Base-by-base conservation (phyloP, 768 basidiomycete species). In the Thelephora ganbajun region DNA sequence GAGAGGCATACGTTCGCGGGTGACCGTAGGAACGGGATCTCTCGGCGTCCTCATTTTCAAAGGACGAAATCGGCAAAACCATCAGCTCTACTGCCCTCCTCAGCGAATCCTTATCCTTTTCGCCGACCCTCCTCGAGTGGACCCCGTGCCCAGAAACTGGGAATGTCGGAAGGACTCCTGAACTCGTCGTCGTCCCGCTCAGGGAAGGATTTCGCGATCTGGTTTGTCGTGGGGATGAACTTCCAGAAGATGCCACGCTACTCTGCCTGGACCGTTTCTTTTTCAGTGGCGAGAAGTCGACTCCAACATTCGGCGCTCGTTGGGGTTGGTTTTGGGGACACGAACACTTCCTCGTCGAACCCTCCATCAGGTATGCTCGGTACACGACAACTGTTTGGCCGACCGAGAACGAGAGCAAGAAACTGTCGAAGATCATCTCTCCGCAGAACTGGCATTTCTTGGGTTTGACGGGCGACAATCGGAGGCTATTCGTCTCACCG, bases 91-190 rank as follows among this genome's bases (percentile, higher is more conserved):
- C 39, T 41, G 39, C 39, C 39, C 39, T 16, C 39, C 14, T 41
- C 22, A 41, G 14, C 14, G 39, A 41, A 41, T 41, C 39, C 39
- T 80, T 78, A 9, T 30, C 26, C 60, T 82, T 84, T 57, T 87
- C 86, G 2, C 82, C 83, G 18, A 72, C 70, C 44, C 85, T 71
- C 42, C 85, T 73, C 20, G 83, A 79, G 59, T 88, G 77, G 35
- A 82, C 72, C 16, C 83, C 89, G 56, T 87, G 87, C 2, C 71
- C 85, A 5, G 83, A 89, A 19, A 91, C 73, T 11, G 88, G 88
- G 59, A 88, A 91, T 7, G 74, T 66, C 5, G 73, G 63, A 0
- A 69, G 59, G 46, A 80, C 77, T 18, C 62, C 57, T 20, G 60
- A 54, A 63, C 71, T 44, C 63, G 60, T 16, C 16, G 59, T 57